These are phyloP conservation scores for Physcia stellaris DNA, from an alignment of 495 filamentous ascomycete genomes.

Conservation along the genomic window DNA sequence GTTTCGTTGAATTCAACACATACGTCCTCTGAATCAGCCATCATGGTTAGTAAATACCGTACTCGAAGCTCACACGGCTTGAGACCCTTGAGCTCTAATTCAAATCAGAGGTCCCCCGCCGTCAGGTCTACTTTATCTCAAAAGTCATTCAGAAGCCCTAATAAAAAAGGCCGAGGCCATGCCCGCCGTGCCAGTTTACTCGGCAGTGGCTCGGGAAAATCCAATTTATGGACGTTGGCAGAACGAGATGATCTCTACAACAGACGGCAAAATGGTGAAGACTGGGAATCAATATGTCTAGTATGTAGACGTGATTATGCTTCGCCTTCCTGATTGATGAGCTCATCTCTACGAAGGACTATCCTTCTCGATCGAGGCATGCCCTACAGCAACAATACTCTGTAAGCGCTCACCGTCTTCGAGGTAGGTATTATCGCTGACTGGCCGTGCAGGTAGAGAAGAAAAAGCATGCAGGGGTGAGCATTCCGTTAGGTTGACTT, in stretches of 20 bases:
- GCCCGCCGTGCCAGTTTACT: no score
- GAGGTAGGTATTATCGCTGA: background rate
- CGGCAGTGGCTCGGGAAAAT: background rate
- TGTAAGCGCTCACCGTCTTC: background rate
- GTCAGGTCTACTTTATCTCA: no score
- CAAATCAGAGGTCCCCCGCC: no score
- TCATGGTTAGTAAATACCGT: no score
- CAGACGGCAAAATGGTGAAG: slow-evolving; percentile 3
- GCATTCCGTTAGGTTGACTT: background rate
- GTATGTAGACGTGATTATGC: background rate
- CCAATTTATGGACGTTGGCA: slow-evolving; percentile 1
- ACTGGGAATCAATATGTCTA: slow-evolving; percentile 5
- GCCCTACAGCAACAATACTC: slow-evolving; percentile 9
- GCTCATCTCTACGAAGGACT: slow-evolving; percentile 2
- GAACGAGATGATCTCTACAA: slow-evolving; percentile 4
- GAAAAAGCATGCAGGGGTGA: slow-evolving; percentile 1
- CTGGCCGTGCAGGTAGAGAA: slow-evolving; percentile 7
- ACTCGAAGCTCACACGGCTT: no score
- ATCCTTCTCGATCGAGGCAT: slow-evolving; percentile 5
- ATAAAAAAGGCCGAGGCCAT: no score
- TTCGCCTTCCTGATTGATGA: background rate
- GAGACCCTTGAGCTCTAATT: no score
- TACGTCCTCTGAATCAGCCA: no score
- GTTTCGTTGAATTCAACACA: no score
- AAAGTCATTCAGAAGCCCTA: no score